Evolutionary conservation across 768 basidiomycete species (phyloP).

Genomic region (Xerocomus brunneocitrinus): DNA sequence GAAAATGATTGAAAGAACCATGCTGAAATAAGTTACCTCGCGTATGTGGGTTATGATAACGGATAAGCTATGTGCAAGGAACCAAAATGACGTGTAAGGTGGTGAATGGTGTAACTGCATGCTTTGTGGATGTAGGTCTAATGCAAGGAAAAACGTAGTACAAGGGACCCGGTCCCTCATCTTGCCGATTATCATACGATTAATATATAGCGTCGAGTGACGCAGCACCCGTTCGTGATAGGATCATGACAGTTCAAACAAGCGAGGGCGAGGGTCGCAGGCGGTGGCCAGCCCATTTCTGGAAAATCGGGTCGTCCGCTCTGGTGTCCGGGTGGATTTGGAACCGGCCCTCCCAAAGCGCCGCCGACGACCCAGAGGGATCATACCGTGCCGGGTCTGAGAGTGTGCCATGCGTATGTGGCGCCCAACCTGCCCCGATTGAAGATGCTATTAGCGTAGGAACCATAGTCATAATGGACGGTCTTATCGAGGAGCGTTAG

Average conservation of each 20-base stretch:
- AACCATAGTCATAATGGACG: slow-evolving; percentile 72
- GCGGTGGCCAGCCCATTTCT: slow-evolving; percentile 29
- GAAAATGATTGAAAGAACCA: neutral
- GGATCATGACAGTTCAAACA: slow-evolving; percentile 12
- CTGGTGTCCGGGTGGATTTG: slow-evolving; percentile 86
- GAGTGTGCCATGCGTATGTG: slow-evolving; percentile 51
- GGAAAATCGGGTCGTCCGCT: slow-evolving; percentile 51
- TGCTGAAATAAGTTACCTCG: slow-evolving; percentile 17
- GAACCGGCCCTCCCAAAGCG: slow-evolving; percentile 79
- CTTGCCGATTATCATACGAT: slow-evolving; percentile 6
- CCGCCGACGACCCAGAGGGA: slow-evolving; percentile 77
- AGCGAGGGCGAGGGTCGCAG: slow-evolving; percentile 12
- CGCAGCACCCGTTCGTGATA: slow-evolving; percentile 3
- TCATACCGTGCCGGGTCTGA: slow-evolving; percentile 74
- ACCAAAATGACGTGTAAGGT: neutral
- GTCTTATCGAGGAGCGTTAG: slow-evolving; percentile 39
- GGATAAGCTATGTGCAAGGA: slow-evolving; percentile 22
- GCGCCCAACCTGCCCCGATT: slow-evolving; percentile 62
- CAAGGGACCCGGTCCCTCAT: slow-evolving; percentile 11
- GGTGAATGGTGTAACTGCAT: neutral
- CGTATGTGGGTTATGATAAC: slow-evolving; percentile 10
- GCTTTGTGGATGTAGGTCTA: neutral
- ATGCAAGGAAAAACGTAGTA: neutral
- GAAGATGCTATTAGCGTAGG: slow-evolving; percentile 71
- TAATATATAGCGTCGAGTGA: slow-evolving; percentile 12